Base-by-base conservation (phyloP, 768 basidiomycete genomes). In the Podaxis rugospora region DNA sequence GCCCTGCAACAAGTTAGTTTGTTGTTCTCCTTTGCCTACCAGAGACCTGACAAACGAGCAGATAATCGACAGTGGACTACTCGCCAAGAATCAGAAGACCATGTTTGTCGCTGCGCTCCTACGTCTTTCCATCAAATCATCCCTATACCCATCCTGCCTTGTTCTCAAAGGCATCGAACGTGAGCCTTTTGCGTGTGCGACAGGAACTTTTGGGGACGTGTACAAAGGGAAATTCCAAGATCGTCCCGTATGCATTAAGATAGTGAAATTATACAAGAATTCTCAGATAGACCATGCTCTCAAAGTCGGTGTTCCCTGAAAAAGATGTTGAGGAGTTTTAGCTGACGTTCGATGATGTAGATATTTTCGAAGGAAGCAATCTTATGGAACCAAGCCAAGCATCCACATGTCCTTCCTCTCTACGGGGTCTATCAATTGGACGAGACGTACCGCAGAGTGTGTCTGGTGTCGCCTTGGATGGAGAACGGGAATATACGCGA, bases 391-490 rank as follows among this genome's bases (percentile, higher is more conserved):
- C 68, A 71, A 23, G 59, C 69, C 46, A 57, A 53, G 7, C 66
- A 69, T 53, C 56, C 62, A 0, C 68, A 70, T 53, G 68, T 78
- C 23, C 71, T 76, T 14, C 75, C 75, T 7, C 76, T 78, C 54
- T 68, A 69, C 11, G 75, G 75, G 1, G 68, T 76, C 1, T 66
- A 66, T 63, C 63, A 66, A 14, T 55, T 70, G 4, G 59, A 59
- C 11, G 71, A 73, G 44, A 51, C 47, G 7, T 65, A 66, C 42
- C 66, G 62, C n/a, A 67, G 69, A 40, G 51, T 75, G 6, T 69
- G 70, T 37, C 66, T 75, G n/a, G 70, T 76, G 1, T 74, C 73
- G 2, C 74, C 75, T 7, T 76, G 72, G 74, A 74, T 75, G 73
- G 66, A 68, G 27, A 70, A 73, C 44, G 75, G 75, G 2, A 74